phyloP scores from a whole-genome alignment of 805 yeast species.

The Schizosaccharomyces cryophilus region DNA sequence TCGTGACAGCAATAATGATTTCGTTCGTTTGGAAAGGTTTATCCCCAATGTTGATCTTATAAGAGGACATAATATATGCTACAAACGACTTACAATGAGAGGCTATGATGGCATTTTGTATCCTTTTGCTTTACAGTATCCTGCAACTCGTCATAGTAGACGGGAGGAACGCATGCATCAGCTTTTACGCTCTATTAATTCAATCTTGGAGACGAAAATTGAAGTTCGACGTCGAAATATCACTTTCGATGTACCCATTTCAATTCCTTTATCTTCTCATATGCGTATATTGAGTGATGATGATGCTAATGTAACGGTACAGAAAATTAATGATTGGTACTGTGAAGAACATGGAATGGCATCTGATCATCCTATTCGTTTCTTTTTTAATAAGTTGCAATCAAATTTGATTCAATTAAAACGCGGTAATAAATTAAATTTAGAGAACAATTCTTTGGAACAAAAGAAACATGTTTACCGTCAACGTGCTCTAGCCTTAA shows the following conservation, averaged over 20 bases:
- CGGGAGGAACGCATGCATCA: conserved; percentile 90
- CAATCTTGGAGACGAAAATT: conserved; percentile 51
- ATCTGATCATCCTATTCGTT: conserved; percentile 75
- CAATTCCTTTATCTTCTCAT: conserved; percentile 85
- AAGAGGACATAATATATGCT: conserved; percentile 75
- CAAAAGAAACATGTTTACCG: neutral
- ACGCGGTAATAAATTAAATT: neutral
- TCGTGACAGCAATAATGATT: conserved; percentile 71
- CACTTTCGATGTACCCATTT: conserved; percentile 66
- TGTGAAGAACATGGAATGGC: conserved; percentile 49
- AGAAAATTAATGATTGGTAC: conserved; percentile 64
- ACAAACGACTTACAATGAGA: conserved; percentile 64
- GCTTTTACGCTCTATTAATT: conserved; percentile 67
- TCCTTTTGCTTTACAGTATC: conserved; percentile 87
- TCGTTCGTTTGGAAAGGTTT: conserved; percentile 79
- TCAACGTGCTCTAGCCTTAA: neutral
- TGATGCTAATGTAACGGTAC: conserved; percentile 47
- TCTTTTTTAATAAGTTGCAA: conserved; percentile 59
- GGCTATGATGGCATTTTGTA: conserved; percentile 86
- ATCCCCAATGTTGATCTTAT: conserved; percentile 69
- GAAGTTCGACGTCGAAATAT: conserved; percentile 72
- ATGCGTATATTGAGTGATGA: conserved; percentile 76
- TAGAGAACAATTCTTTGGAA: neutral
- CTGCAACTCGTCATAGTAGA: conserved; percentile 91
- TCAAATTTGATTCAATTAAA: conserved; percentile 26